A percentile compares a stretch with the other conserved stretches of the same genome.
phyloP scores from a whole-genome alignment of 2,329 filamentous ascomycete species.

The Stemphylium beticola region DNA sequence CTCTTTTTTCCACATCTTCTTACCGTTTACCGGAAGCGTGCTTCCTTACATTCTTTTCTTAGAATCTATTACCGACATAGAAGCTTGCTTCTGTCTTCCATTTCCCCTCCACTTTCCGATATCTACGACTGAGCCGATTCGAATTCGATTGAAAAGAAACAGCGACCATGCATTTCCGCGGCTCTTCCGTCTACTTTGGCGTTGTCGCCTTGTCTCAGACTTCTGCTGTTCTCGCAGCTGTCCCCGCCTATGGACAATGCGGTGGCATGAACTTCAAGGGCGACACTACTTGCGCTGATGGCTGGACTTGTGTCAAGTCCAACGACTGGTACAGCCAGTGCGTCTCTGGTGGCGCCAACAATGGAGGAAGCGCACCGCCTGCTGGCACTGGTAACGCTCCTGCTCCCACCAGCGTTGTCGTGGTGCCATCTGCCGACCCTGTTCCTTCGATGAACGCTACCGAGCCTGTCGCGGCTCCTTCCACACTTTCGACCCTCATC shows the following conservation, averaged over 20 bases:
- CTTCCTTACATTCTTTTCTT: conserved; percentile 32
- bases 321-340: conserved; percentile 59
- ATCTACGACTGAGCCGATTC: not conserved
- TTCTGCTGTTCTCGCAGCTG: conserved; percentile 35
- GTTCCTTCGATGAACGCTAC: conserved; percentile 15
- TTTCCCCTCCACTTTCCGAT: not conserved
- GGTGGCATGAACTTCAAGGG: conserved; percentile 53
- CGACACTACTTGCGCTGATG: conserved; percentile 48
- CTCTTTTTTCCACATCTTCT: conserved; percentile 8
- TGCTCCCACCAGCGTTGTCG: conserved; percentile 10
- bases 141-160: not conserved
- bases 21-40: conserved; percentile 23
- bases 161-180: conserved; percentile 29
- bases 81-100: conserved; percentile 20
- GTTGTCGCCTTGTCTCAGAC: conserved; percentile 38
- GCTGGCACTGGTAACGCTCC: not conserved
- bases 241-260: conserved; percentile 52
- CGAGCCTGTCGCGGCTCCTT: conserved; percentile 7
- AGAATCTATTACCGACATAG: conserved; percentile 6
- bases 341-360: conserved; percentile 14
- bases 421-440: conserved; percentile 7
- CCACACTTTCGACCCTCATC: not conserved
- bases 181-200: conserved; percentile 32
- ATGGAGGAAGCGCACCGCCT: conserved; percentile 2
- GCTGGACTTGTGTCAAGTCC: conserved; percentile 47